Evolutionary conservation across 768 basidiomycete species (phyloP), one percentile per base, ranked within the genome.

Genomic region (Pleurotus salmoneostramineus): DNA sequence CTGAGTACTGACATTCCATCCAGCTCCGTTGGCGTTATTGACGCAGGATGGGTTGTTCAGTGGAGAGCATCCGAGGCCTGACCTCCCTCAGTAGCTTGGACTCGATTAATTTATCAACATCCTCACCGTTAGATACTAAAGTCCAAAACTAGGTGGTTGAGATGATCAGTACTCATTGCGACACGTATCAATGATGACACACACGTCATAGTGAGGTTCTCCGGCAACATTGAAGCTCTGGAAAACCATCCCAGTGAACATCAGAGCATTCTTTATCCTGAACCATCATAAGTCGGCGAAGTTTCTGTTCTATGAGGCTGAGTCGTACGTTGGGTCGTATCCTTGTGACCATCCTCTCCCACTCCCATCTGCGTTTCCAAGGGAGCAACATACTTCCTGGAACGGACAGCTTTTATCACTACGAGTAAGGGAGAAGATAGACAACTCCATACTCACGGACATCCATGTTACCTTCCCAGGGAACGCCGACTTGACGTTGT

Each of bases 51-150:
- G 57, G 52, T 69, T 70, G 33, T 63, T 69, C 34, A 68, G 55
- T 3, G 77, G 76, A 2, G 71, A 63, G 58, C 77, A 79, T 1
- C 77, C 78, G 17, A 77, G 59, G 42, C 63, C 77, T 75, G 40
- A 15, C 34, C 12, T 7, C n/a, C 10, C 21, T 49, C 5, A 49
- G 15, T 17, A 49, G 15, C 12, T 45, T 11, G 17, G 6, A 17
- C 44, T 17, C 44, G 44, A 6, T 6, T 14, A 15, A 17, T 45
- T 6, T 17, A 6, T 7, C 12, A 14, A 17, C n/a, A 10, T n/a
- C 7, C 60, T 34, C 47, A 73, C 74, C 60, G 56, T 65, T 73
- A 12, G 70, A 75, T 43, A 72, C 72, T 8, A 74, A 62, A n/a
- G 74, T 76, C 73, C 72, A 75, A 56, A 72, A 75, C 73, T 72